phyloP scores from a whole-genome alignment of 225 moss, liverwort and hornwort genomes.

The Climacium dendroides region DNA sequence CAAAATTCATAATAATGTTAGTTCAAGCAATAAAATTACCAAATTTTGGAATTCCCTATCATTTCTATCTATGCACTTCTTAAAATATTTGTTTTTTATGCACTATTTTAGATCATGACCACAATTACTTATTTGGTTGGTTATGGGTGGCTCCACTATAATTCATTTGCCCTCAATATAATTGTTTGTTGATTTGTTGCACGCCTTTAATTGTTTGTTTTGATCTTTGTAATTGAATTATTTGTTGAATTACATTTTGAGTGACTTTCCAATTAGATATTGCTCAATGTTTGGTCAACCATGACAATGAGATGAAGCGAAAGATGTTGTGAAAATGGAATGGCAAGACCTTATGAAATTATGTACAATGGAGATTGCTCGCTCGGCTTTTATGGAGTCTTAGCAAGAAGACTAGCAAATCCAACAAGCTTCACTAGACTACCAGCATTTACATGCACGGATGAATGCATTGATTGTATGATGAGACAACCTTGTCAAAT shows the following conservation, averaged over 20 bases:
- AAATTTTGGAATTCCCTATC: too few species aligned
- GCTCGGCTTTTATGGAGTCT: accelerated
- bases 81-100: too few species aligned
- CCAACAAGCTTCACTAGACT: accelerated
- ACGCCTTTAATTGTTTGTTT: neutral
- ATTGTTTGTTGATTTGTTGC: neutral
- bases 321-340: neutral
- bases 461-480: accelerated
- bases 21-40: too few species aligned
- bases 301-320: accelerated
- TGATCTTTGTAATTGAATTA: too few species aligned
- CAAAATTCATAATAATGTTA: too few species aligned
- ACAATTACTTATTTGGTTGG: too few species aligned
- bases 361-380: accelerated
- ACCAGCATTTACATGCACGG: too few species aligned
- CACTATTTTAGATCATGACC: too few species aligned
- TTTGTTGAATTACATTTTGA: neutral
- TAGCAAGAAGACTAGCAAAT: accelerated
- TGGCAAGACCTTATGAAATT: accelerated
- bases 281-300: too few species aligned
- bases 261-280: neutral
- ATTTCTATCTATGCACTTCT: too few species aligned
- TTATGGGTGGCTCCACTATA: too few species aligned
- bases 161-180: neutral
- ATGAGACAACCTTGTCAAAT: too few species aligned